Evolutionary conservation across 768 basidiomycete species (phyloP).

Genomic region (Hydnomerulius pinastri): DNA sequence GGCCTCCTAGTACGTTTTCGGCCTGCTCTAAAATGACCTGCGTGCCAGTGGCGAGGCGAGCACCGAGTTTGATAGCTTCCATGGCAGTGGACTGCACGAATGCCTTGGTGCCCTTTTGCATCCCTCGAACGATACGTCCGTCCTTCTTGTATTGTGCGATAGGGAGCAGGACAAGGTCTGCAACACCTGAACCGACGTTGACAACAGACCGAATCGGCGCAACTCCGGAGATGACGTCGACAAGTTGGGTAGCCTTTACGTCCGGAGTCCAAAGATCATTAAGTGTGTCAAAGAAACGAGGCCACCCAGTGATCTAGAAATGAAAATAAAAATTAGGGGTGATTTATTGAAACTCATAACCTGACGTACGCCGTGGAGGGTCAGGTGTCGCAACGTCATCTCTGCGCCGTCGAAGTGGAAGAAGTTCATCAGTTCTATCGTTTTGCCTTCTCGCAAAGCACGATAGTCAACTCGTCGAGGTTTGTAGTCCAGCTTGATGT

Average conservation of each 20-base stretch:
- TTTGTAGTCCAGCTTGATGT: constrained; percentile 97
- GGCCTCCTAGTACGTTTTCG: constrained; percentile 84
- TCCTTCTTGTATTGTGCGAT: constrained; percentile 99
- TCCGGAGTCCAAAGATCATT: constrained; percentile 99
- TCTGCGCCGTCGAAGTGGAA: constrained; percentile 99
- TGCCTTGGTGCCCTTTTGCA: constrained; percentile 91
- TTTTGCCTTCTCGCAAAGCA: constrained; percentile 85
- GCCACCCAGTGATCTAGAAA: constrained; percentile 89
- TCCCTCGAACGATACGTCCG: constrained; percentile 85
- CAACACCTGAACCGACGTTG: constrained; percentile 96
- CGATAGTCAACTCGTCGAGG: constrained; percentile 95
- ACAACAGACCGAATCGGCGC: constrained; percentile 95
- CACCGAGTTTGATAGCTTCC: constrained; percentile 94
- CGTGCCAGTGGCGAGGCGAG: constrained; percentile 92
- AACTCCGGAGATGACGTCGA: constrained; percentile 95
- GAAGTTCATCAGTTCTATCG: constrained; percentile 99
- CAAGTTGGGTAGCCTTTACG: constrained; percentile 97
- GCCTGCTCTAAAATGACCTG: constrained; percentile 97
- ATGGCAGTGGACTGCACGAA: constrained; percentile 94
- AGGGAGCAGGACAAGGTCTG: constrained; percentile 92
- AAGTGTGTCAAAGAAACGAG: constrained; percentile 83
- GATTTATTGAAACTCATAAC: constrained; percentile 1
- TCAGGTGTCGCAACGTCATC: constrained; percentile 95
- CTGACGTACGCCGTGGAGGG: constrained; percentile 79
- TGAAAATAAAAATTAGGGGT: constrained; percentile 11